Percentiles rank a stretch among this genome's conserved stretches.
These are phyloP conservation scores for Russula olivacea DNA, from an alignment of 768 basidiomycete genomes.

Conservation along the genomic window DNA sequence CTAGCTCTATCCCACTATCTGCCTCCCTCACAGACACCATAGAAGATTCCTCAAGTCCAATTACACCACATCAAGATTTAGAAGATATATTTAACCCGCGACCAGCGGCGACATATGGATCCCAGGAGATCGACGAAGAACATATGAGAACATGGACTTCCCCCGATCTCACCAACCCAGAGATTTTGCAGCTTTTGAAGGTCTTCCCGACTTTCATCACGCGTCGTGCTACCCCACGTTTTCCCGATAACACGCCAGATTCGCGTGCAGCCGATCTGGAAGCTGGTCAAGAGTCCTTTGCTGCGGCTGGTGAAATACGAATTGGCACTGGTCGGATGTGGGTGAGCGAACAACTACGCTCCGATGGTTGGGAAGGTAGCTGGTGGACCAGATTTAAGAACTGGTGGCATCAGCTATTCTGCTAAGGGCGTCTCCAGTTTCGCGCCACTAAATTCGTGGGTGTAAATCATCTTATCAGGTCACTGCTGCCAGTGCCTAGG, in stretches of 20 bases:
- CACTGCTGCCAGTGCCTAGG: constrained; percentile 1
- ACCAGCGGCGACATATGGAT: constrained; percentile 28
- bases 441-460: constrained; percentile 2
- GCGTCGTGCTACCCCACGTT: constrained; percentile 64
- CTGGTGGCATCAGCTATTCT: constrained; percentile 79
- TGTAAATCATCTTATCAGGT: constrained; percentile 1
- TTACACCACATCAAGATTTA: constrained; percentile 35
- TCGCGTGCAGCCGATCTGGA: constrained; percentile 53
- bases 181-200: constrained; percentile 58
- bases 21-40: constrained; percentile 32
- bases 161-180: constrained; percentile 72
- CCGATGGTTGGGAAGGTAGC: constrained; percentile 63
- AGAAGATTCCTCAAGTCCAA: constrained; percentile 41
- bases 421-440: constrained; percentile 37
- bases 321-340: constrained; percentile 85
- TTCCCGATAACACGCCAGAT: constrained; percentile 37
- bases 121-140: constrained; percentile 40
- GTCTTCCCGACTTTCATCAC: constrained; percentile 77
- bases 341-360: constrained; percentile 56
- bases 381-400: constrained; percentile 74
- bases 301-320: constrained; percentile 51
- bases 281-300: constrained; percentile 55
- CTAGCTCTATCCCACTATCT: constrained; percentile 31
- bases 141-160: constrained; percentile 75
- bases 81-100: constrained; percentile 28